phyloP scores from a whole-genome alignment of 441 rosid species.

The Populus trichocarpa region DNA sequence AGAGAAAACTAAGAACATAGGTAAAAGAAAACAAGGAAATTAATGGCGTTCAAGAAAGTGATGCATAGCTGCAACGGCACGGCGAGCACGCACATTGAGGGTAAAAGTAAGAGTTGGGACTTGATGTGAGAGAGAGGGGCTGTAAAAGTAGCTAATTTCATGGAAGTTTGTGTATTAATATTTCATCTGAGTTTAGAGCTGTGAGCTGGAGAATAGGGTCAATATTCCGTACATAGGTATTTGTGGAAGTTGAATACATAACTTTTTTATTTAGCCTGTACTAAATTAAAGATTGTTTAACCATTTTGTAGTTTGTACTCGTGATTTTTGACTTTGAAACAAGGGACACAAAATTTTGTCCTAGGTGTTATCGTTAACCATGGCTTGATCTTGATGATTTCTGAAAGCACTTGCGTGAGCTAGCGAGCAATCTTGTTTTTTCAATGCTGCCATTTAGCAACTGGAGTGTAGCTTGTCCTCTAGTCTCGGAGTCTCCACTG shows the following conservation, averaged over 20 bases:
- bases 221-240: slow-evolving; percentile 21
- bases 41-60: background rate
- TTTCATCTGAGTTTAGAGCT: slow-evolving; percentile 19
- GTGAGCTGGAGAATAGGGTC: slow-evolving; percentile 8
- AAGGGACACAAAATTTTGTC: slow-evolving; percentile 1
- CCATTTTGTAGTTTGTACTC: slow-evolving; percentile 4
- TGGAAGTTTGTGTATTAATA: slow-evolving; percentile 8
- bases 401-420: slow-evolving; percentile 10
- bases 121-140: background rate
- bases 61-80: slow-evolving; percentile 21
- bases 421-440: background rate
- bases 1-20: background rate
- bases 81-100: slow-evolving; percentile 13
- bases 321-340: slow-evolving; percentile 10
- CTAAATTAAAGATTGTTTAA: background rate
- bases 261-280: slow-evolving; percentile 7
- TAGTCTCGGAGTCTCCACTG: too few species aligned
- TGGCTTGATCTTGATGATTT: background rate
- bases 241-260: slow-evolving; percentile 19
- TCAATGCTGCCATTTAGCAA: too few species aligned
- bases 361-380: slow-evolving; percentile 7
- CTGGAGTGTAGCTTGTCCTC: too few species aligned
- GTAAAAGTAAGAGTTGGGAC: slow-evolving; percentile 10
- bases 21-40: background rate
- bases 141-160: background rate